A percentile compares a stretch with the other conserved stretches of the same genome.
These are phyloP conservation scores for Vitis hybrid DNA, from an alignment of 177 flowering plant genomes.

Conservation along the genomic window DNA sequence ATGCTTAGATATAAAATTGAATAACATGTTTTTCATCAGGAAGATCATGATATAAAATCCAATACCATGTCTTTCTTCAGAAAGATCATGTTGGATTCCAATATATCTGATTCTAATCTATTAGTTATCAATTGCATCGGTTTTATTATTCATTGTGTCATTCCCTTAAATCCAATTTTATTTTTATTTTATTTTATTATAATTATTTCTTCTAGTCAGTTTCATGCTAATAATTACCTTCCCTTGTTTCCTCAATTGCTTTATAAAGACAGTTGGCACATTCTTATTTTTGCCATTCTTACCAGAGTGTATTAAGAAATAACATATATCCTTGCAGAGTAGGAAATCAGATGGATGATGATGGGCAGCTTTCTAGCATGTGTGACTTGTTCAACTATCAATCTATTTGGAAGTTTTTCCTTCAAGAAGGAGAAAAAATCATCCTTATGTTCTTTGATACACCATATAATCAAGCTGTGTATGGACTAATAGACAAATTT, in stretches of 20 bases:
- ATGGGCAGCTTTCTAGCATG: constrained; percentile 57
- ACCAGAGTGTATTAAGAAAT: background rate
- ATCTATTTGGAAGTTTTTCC: constrained; percentile 63
- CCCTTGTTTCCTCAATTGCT: background rate
- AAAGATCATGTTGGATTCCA: too few relatives aligned
- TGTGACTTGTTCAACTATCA: constrained; percentile 54
- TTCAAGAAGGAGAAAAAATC: constrained; percentile 97
- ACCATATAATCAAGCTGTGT: constrained; percentile 92
- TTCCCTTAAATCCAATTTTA: too few relatives aligned
- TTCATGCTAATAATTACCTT: background rate
- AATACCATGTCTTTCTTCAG: too few relatives aligned
- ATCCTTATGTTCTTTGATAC: constrained; percentile 90
- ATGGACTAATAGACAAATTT: constrained; percentile 94
- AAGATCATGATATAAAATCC: too few relatives aligned
- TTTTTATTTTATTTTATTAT: too few relatives aligned
- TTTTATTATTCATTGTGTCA: too few relatives aligned
- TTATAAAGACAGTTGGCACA: background rate
- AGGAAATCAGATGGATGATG: constrained; percentile 39
- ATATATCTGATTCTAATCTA: too few relatives aligned
- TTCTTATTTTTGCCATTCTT: constrained; percentile 1
- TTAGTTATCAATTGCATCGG: too few relatives aligned
- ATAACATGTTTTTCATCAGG: too few relatives aligned
- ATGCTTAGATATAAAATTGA: too few relatives aligned
- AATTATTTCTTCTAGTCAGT: too few relatives aligned
- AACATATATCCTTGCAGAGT: constrained; percentile 24